phyloP scores from a whole-genome alignment of 2,329 filamentous ascomycete genomes.

The Chrysosporium queenslandicum region DNA sequence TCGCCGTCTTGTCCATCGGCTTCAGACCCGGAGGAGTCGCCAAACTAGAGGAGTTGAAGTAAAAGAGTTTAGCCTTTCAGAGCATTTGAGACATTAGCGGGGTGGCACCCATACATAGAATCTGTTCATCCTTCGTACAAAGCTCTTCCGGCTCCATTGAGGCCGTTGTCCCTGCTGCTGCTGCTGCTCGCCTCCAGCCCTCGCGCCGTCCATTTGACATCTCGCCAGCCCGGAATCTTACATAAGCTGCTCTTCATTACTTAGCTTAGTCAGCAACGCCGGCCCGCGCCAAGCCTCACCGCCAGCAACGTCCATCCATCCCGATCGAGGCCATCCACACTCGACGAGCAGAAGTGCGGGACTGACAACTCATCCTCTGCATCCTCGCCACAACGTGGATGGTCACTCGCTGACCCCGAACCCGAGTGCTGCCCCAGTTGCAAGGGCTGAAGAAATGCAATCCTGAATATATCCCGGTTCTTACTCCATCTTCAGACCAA shows the following conservation, averaged over 20 bases:
- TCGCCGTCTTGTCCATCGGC: conserved; percentile 46
- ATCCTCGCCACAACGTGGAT: conserved; percentile 16
- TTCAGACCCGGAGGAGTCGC: conserved; percentile 38
- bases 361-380: conserved; percentile 20
- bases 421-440: conserved; percentile 1
- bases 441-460: conserved; percentile 12
- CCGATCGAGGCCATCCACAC: neutral
- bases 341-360: neutral
- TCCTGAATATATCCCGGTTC: conserved; percentile 14
- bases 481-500: conserved; percentile 13
- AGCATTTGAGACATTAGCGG: too few species aligned
- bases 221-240: too few species aligned
- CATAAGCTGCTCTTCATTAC: too few species aligned
- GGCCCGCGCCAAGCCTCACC: neutral
- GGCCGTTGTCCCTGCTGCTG: neutral
- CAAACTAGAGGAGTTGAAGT: conserved; percentile 28
- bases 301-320: neutral
- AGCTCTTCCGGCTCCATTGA: conserved; percentile 1
- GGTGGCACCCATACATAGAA: conserved; percentile 13
- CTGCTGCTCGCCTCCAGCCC: neutral
- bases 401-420: neutral
- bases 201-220: too few species aligned
- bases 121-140: conserved; percentile 11
- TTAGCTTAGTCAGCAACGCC: neutral
- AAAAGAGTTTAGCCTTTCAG: too few species aligned